Evolutionary conservation across 148 eudicot genomes (phyloP).

Genomic region (Polygonum maritimum): DNA sequence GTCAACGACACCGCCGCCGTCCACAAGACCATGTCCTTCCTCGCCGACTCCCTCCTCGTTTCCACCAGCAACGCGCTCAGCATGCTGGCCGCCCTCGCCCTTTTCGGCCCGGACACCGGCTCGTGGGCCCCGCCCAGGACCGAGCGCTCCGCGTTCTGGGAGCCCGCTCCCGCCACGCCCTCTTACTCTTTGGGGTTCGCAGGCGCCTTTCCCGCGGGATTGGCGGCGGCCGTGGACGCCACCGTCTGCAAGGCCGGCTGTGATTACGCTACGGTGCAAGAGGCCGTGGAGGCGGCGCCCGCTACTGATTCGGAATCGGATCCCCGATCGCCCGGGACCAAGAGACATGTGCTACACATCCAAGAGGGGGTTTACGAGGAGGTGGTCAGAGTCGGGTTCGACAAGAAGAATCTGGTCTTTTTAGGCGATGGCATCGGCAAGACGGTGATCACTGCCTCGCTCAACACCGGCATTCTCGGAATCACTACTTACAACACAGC

Average conservation of each 20-base stretch:
- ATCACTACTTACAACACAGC: slow-evolving; percentile 61
- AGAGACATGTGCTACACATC: slow-evolving; percentile 54
- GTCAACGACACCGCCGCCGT: slow-evolving; percentile 39
- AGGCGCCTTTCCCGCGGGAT: slow-evolving; percentile 34
- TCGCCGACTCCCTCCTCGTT: slow-evolving; percentile 31
- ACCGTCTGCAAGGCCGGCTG: slow-evolving; percentile 53
- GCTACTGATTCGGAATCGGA: slow-evolving; percentile 2
- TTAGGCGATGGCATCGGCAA: slow-evolving; percentile 80
- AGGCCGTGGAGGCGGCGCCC: slow-evolving; percentile 62
- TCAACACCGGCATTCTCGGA: slow-evolving; percentile 39
- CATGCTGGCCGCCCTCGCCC: slow-evolving; percentile 46
- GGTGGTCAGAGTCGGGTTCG: slow-evolving; percentile 57
- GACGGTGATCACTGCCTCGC: slow-evolving; percentile 63
- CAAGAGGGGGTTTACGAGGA: slow-evolving; percentile 77
- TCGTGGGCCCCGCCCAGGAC: slow-evolving; percentile 56
- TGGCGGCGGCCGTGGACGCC: slow-evolving; percentile 28
- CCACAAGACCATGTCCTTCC: slow-evolving; percentile 54
- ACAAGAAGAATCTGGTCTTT: slow-evolving; percentile 73
- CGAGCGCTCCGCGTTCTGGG: slow-evolving; percentile 88
- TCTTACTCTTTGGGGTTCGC: neutral
- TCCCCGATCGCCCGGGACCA: neutral
- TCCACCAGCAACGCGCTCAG: slow-evolving; percentile 65
- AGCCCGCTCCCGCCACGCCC: slow-evolving; percentile 5
- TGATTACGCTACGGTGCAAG: slow-evolving; percentile 44
- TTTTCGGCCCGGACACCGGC: slow-evolving; percentile 27